A percentile compares a stretch with the other conserved stretches of the same genome.
These are phyloP conservation scores for Rhodamnia argentea DNA, from an alignment of 345 rosid genomes.

Conservation along the genomic window DNA sequence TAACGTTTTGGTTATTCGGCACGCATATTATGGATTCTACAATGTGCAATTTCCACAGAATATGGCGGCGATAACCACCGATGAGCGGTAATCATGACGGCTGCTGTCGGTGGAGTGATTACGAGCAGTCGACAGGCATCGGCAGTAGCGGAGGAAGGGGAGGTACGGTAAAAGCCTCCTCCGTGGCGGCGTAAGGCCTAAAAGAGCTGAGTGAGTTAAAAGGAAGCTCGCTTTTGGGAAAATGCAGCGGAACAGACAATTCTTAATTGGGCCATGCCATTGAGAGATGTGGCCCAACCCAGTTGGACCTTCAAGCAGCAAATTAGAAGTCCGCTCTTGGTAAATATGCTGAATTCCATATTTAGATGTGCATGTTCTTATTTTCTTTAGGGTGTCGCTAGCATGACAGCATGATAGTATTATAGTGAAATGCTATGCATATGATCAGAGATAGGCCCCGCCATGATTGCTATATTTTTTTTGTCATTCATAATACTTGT, in stretches of 20 bases:
- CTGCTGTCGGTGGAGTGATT: neutral
- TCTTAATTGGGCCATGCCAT: neutral
- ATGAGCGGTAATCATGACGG: neutral
- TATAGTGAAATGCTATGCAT: too few species aligned
- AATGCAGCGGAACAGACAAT: neutral
- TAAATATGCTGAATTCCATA: neutral
- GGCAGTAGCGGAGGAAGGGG: neutral
- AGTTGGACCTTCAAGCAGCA: neutral
- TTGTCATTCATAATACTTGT: too few species aligned
- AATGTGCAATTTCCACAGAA: neutral
- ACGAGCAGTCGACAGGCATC: neutral
- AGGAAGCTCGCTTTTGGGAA: neutral
- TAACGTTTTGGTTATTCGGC: too few species aligned
- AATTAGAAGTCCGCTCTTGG: neutral
- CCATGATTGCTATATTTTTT: too few species aligned
- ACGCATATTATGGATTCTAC: neutral
- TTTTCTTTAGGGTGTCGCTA: too few species aligned
- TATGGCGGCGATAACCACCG: neutral
- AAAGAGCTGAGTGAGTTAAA: neutral
- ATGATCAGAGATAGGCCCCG: too few species aligned
- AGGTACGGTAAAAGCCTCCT: neutral
- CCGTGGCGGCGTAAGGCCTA: neutral
- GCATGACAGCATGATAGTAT: too few species aligned
- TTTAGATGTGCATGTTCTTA: too few species aligned
- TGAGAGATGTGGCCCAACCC: neutral